phyloP scores from a whole-genome alignment of 2,329 filamentous ascomycete genomes.

The Cryphonectria japonica region DNA sequence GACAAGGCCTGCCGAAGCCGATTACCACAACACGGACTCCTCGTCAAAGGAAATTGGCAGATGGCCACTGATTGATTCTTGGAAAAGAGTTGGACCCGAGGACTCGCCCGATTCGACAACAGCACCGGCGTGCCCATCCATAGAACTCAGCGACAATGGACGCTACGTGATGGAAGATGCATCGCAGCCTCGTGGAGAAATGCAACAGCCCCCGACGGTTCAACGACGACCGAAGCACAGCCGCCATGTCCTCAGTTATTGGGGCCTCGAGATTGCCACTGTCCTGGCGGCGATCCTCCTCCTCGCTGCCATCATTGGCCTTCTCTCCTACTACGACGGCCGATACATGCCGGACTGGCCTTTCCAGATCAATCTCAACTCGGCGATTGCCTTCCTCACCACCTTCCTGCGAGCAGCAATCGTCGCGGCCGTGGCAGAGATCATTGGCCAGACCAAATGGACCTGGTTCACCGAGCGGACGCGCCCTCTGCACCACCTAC shows the following conservation, averaged over 20 bases:
- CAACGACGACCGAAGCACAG: constrained; percentile 15
- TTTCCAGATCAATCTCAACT: constrained; percentile 33
- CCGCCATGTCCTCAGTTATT: constrained; percentile 19
- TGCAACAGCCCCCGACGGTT: not conserved
- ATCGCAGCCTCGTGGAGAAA: not conserved
- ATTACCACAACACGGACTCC: no score
- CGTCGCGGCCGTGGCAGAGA: constrained; percentile 36
- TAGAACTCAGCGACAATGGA: not conserved
- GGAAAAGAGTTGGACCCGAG: not conserved
- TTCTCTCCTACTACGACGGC: constrained; percentile 20
- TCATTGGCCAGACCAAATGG: constrained; percentile 41
- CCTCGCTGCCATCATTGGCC: constrained; percentile 21
- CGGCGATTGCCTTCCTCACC: constrained; percentile 31
- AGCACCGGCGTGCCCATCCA: constrained; percentile 7
- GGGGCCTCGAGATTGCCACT: constrained; percentile 25
- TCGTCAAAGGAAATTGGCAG: not conserved
- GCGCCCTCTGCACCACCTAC: constrained; percentile 36
- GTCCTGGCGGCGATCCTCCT: constrained; percentile 21
- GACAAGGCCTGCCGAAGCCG: no score
- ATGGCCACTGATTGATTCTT: constrained; percentile 7
- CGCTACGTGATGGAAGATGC: not conserved
- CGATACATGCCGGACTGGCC: constrained; percentile 32
- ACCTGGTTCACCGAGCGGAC: constrained; percentile 36
- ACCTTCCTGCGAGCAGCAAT: constrained; percentile 33
- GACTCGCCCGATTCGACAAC: not conserved